Evolutionary conservation across 306 rosid species (phyloP), one percentile per base, ranked within the genome.

Genomic region (Vigna reflexopilosa): DNA sequence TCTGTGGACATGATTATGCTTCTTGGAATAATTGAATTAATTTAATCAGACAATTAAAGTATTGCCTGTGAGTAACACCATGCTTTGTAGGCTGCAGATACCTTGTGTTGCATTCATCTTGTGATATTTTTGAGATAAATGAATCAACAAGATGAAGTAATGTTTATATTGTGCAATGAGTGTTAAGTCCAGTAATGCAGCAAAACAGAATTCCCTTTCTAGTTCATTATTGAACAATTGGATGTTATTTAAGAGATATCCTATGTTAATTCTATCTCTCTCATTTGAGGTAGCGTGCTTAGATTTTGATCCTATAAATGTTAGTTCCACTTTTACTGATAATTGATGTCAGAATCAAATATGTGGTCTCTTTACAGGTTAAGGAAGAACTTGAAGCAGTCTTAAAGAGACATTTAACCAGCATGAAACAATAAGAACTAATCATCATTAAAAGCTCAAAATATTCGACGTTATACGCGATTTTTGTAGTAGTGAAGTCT

Each of bases 31-130:
- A 51, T 28, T 58, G 75, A 17, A 68, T 52, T 40, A 28, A 6
- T 47, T 48, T 54, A 75, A 69, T 70, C 62, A 84, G 76, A 67
- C 64, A 19, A 24, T 64, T 63, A 63, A 68, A 77, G 81, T 75
- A 4, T 82, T 77, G 81, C 15, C 66, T 12, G 75, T 51, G 77
- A 58, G 73, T 72, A 72, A 66, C 78, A 13, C 67, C 71, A 64
- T 63, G 80, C 83, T 67, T 79, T 79, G 66, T 69, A 38, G 76
- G 82, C 80, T 78, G 85, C 20, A 19, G 80, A 80, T 59, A 80
- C 77, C 51, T 51, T 83, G 73, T 83, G 82, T 83, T 80, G 81
- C 73, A 54, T 75, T 74, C 80, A 36, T 74, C 81, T 38, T 20
- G 0, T 20, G 20, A 20, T 20, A 20, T 20, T 20, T 65, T 68